Base-by-base conservation (phyloP, 768 basidiomycete genomes). In the Lactarius trivialis region DNA sequence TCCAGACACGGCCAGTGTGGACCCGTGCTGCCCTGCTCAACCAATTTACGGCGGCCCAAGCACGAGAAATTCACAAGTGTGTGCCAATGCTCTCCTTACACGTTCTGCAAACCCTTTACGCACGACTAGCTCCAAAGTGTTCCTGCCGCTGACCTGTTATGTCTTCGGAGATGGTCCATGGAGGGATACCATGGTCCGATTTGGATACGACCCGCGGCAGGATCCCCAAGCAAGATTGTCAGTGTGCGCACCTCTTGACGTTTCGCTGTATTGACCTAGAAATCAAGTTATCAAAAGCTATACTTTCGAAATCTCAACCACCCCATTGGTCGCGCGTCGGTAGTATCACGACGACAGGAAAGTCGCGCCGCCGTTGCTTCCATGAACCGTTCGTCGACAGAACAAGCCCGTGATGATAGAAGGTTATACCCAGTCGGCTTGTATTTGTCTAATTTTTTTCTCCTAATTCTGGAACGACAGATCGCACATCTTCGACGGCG, bases 141-240 rank as follows among this genome's bases (percentile, higher is more conserved):
- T 93, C 17, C 80, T 96, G 19, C 88, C 94, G 3, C 74, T 90
- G 6, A 83, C 89, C 4, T 88, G 86, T 58, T 99, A 95, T 70
- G 88, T 90, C 9, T 95, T 98, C 70, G 83, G 87, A 67, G 95
- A 97, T 67, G 97, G 97, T 0, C 94, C 95, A 3, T 98, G 90
- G 87, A 81, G 93, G 43, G 95, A 98, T 68, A 89, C 90, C 15
- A 80, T 94, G 55, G 81, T 98, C 37, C 84, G 85, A 50, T 88
- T 93, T 60, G 85, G 87, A 14, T 98, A 94, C 70, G 97, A 99
- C 70, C 97, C 97, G 9, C 80, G 95, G 43, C 81, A 81, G 68
- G 81, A 91, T 64, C 79, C 80, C 3, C 75, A 79, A 54, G 86
- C 91, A 21, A 80, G 91, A 66, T 83, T 93, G 95, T 95, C 66